A percentile compares a stretch with the other conserved stretches of the same genome.
These are phyloP conservation scores for Rhynchosporium agropyri DNA, from an alignment of 2,329 filamentous ascomycete genomes.

Conservation along the genomic window DNA sequence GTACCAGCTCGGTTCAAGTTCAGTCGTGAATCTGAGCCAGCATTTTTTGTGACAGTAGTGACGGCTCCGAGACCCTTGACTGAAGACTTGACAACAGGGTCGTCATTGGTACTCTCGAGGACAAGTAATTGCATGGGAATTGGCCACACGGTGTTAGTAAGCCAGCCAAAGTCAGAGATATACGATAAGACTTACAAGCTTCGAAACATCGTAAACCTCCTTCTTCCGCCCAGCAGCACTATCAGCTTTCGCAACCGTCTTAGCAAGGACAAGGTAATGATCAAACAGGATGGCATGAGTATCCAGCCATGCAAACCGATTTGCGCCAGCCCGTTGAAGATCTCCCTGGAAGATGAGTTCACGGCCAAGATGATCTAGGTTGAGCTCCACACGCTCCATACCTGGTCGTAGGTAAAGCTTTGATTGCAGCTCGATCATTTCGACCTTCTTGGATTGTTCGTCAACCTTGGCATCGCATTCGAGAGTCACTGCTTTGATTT, in stretches of 20 bases:
- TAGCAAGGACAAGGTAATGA: constrained; percentile 92
- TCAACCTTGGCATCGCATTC: constrained; percentile 93
- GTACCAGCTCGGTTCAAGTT: constrained; percentile 48
- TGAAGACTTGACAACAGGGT: constrained; percentile 79
- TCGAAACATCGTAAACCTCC: constrained; percentile 87
- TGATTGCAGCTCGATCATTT: constrained; percentile 78
- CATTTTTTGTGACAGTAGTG: constrained; percentile 59
- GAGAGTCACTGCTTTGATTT: constrained; percentile 84
- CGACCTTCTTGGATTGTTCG: constrained; percentile 88
- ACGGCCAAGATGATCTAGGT: constrained; percentile 90
- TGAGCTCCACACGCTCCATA: constrained; percentile 84
- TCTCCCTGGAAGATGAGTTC: constrained; percentile 89
- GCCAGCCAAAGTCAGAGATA: neutral
- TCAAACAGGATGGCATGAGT: constrained; percentile 94
- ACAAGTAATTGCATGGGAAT: constrained; percentile 97
- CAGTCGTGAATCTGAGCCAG: constrained; percentile 61
- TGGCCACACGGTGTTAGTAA: constrained; percentile 64
- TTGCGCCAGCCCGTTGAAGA: constrained; percentile 83
- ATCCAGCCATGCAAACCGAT: constrained; percentile 90
- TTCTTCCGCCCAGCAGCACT: constrained; percentile 73
- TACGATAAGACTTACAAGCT: constrained; percentile 62
- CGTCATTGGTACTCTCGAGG: constrained; percentile 89
- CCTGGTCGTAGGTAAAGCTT: constrained; percentile 85
- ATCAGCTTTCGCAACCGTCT: constrained; percentile 69
- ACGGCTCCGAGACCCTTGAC: constrained; percentile 61